Evolutionary conservation across 2,329 filamentous ascomycete genomes (phyloP), one percentile per base, ranked within the genome.

Genomic region (Scedosporium apiospermum): DNA sequence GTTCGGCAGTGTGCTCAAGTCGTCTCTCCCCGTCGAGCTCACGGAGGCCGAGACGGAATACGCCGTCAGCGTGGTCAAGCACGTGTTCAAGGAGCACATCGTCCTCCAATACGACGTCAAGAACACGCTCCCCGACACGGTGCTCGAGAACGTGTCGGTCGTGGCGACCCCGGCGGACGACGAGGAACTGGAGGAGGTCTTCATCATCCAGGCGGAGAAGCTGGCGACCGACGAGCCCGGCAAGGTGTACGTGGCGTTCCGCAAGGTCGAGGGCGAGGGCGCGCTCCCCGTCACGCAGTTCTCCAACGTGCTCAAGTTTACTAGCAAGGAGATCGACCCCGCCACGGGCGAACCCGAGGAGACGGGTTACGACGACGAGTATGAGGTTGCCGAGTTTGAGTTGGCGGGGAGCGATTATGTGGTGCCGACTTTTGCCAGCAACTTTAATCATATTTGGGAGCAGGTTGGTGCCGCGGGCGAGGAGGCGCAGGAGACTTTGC

Each of bases 41-140:
- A 98, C 95, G 18, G 95, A 99, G 75, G 91, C 91, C 61, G 95
- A 98, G 77, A 98, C 93, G 21, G 95, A 99, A 76, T 99, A 99
- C 70, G 92, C 97, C 60, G 95, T 99, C 65, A 87, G 84, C 42
- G 88, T 95, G 23, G 85, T 97, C 76, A 99, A 99, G 81, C 95
- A 99, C 73, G 87, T 99, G 70, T 99, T 97, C 87, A 96, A 96
- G 78, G 91, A 96, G 73, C 91, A 98, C 72, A 81, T 99, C 71
- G 93, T 99, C 41, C 79, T 99, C 62, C 95, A 99, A 72, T 99
- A 95, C 75, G 91, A 98, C 72, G 87, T 99, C 74, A 98, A 96
- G 82, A 99, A 99, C 80, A 99, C 95, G 2, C 82, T 99, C 10
- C 88, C 91, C 12, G 91, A 93, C 65, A 96, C 92, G 16, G 85